Base-by-base conservation (phyloP, 345 rosid species). In the Populus alba region DNA sequence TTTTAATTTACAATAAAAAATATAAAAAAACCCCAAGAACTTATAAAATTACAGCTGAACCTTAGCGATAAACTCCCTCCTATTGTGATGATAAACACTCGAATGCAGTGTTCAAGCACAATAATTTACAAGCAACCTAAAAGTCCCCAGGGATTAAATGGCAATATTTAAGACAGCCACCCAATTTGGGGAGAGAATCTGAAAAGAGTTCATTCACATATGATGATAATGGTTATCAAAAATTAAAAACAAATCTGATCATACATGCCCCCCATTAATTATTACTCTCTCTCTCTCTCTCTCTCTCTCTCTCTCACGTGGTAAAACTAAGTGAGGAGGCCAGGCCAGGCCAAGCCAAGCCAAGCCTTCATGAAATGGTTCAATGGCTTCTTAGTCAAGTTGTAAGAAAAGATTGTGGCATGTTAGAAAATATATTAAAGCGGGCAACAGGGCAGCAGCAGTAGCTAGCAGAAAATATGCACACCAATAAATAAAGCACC, bases 401-500 rank as follows among this genome's bases (percentile, higher is more conserved):
- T 45, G 27, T 41, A 72, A 27, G 72, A 43, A 62, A 79, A 73
- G 62, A 33, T 8, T 33, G n/a, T 74, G 33, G 67, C 17, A 66
- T 33, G 35, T 33, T 33, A 33, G 35, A 33, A 33, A 27, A 33
- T n/a, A n/a, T n/a, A 33, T 33, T 3, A 33, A 33, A 33, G 35
- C 35, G 5, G 35, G 3, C 33, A 31, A 31, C 33, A 31, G 33
- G 2, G n/a, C 41, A 38, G 68, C 7, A 62, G 29, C 25, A 61
- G n/a, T 12, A 17, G 70, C 9, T 31, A 35, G 37, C 70, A 67
- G 35, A 67, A 9, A 67, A 9, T 16, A 66, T 27, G 72, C 47
- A 41, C n/a, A 81, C 39, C 76, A 72, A 82, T 85, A 81, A 85
- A 87, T 87, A 85, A 85, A 83, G 76, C 72, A 10, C 45, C 78